phyloP scores from a whole-genome alignment of 371 early-diverging fungal species.

The Rhizopus delemar region DNA sequence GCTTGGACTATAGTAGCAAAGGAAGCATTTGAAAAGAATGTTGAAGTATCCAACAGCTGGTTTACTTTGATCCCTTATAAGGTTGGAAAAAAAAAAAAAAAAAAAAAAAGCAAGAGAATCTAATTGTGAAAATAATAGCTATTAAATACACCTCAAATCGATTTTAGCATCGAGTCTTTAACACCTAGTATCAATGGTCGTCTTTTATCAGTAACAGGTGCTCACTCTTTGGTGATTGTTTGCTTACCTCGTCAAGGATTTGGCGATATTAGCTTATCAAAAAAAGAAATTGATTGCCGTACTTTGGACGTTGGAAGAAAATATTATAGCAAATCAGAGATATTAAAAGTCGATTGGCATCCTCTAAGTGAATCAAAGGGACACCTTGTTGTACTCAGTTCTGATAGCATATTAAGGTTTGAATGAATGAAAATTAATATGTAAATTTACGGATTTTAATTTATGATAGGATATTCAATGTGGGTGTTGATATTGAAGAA shows the following conservation, averaged over 20 bases:
- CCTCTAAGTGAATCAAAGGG: conserved; percentile 46
- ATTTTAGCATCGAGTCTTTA: conserved; percentile 36
- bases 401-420: conserved; percentile 39
- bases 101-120: not conserved
- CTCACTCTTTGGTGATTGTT: conserved; percentile 27
- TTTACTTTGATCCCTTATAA: conserved; percentile 40
- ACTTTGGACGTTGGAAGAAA: conserved; percentile 30
- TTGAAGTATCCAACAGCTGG: conserved; percentile 20
- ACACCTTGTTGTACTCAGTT: conserved; percentile 40
- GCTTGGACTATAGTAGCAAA: conserved; percentile 35
- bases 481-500: conserved; percentile 36
- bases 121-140: conserved; percentile 21
- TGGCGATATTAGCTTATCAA: conserved; percentile 4
- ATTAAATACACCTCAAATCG: conserved; percentile 40
- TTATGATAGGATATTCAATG: conserved; percentile 41
- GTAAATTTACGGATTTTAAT: too few relatives aligned
- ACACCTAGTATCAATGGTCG: conserved; percentile 32
- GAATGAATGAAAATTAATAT: not conserved
- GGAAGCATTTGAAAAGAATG: conserved; percentile 13
- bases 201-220: conserved; percentile 37
- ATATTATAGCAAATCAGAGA: conserved; percentile 17
- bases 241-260: conserved; percentile 37
- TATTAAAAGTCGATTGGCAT: conserved; percentile 45
- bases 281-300: conserved; percentile 27
- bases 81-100: conserved; percentile 21